Evolutionary conservation across 768 basidiomycete species (phyloP).

Genomic region (Leucocoprinus birnbaumii): DNA sequence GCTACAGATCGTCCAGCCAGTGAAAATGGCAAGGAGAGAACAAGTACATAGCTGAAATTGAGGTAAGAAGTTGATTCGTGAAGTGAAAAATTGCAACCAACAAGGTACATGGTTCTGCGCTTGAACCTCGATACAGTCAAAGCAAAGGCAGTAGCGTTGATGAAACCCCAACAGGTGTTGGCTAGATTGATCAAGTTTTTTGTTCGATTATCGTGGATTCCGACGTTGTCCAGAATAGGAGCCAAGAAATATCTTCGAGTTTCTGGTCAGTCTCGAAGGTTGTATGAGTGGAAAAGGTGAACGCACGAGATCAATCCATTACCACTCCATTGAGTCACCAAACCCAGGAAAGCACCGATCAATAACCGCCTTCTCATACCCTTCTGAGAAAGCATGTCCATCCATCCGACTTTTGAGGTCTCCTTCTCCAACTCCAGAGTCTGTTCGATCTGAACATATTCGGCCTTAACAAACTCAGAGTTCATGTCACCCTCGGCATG

Average conservation of each 20-base stretch:
- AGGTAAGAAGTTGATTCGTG: background rate
- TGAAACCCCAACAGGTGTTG: constrained; percentile 50
- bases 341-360: constrained; percentile 46
- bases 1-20: constrained; percentile 54
- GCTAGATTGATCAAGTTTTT: constrained; percentile 59
- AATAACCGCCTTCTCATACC: constrained; percentile 54
- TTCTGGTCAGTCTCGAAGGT: background rate
- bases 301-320: constrained; percentile 55
- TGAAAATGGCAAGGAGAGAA: constrained; percentile 43
- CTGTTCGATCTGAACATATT: constrained; percentile 53
- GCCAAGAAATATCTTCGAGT: constrained; percentile 47
- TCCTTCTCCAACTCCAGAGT: constrained; percentile 53
- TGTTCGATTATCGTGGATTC: constrained; percentile 43
- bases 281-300: background rate
- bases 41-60: constrained; percentile 37
- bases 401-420: constrained; percentile 43
- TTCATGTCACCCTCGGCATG: constrained; percentile 57
- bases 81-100: constrained; percentile 19
- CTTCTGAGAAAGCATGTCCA: constrained; percentile 37
- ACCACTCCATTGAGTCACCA: constrained; percentile 64
- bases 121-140: constrained; percentile 44
- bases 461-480: constrained; percentile 55
- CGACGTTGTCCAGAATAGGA: constrained; percentile 52
- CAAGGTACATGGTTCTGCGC: constrained; percentile 48
- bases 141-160: constrained; percentile 51